These are phyloP conservation scores for Phytophthora pini DNA, from an alignment of 352 stramenopile species.

Conservation along the genomic window DNA sequence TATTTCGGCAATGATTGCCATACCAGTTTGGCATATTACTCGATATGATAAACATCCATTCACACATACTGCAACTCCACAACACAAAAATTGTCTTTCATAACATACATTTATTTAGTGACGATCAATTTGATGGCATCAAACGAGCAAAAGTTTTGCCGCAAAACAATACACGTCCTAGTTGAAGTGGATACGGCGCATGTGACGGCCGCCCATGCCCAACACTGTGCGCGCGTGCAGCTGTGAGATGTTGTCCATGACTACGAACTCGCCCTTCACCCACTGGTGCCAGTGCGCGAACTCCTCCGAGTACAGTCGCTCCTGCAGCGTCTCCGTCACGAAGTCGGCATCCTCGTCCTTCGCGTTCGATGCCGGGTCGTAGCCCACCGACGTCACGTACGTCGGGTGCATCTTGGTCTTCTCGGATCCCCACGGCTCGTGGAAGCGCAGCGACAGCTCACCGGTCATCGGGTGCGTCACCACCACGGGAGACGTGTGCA, in stretches of 20 bases:
- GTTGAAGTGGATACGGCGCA: constrained; percentile 33
- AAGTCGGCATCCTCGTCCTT: constrained; percentile 28
- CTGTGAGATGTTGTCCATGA: constrained; percentile 32
- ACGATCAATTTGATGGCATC: too few species aligned
- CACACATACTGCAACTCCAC: too few species aligned
- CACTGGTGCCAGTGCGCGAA: constrained; percentile 23
- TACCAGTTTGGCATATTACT: too few species aligned
- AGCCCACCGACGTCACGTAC: constrained; percentile 29
- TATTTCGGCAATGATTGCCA: too few species aligned
- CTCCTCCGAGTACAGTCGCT: constrained; percentile 26
- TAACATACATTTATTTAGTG: too few species aligned
- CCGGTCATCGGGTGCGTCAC: constrained; percentile 23
- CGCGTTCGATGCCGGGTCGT: constrained; percentile 18
- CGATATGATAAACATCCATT: too few species aligned
- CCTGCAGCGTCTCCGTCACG: constrained; percentile 18
- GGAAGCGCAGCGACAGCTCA: constrained; percentile 19
- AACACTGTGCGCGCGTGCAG: constrained; percentile 22
- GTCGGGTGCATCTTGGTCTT: constrained; percentile 35
- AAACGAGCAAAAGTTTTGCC: too few species aligned
- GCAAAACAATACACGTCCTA: background rate
- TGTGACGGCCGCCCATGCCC: constrained; percentile 23
- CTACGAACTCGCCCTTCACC: constrained; percentile 31
- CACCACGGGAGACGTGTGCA: constrained; percentile 28
- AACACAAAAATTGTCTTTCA: too few species aligned
- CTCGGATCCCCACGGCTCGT: constrained; percentile 29